Evolutionary conservation across 805 yeast genomes (phyloP).

Genomic region (Cyberlindnera galapagoensis): DNA sequence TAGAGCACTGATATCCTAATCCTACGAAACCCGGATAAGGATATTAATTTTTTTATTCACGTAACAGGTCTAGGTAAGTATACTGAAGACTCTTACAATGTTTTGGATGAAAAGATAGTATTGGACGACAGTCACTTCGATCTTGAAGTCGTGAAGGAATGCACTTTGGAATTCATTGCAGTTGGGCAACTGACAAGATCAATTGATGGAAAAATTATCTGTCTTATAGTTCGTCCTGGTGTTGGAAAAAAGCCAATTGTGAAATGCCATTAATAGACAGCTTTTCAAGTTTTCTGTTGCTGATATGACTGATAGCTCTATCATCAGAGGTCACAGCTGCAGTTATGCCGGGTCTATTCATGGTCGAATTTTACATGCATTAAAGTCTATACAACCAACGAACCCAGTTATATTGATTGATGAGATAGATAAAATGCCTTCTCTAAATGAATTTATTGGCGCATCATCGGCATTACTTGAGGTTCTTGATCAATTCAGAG

Average conservation of each 20-base stretch:
- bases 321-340: slow-evolving; percentile 97
- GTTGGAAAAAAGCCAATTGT: slow-evolving; percentile 99
- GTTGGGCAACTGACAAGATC: slow-evolving; percentile 88
- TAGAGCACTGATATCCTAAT: no score
- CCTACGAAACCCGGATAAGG: no score
- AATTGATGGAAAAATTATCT: slow-evolving; percentile 92
- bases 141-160: slow-evolving; percentile 81
- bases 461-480: slow-evolving; percentile 94
- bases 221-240: slow-evolving; percentile 98
- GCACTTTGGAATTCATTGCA: slow-evolving; percentile 92
- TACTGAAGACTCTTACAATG: slow-evolving; percentile 75
- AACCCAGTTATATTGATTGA: slow-evolving; percentile 93
- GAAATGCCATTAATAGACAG: slow-evolving; percentile 77
- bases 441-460: slow-evolving; percentile 66
- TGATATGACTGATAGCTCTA: slow-evolving; percentile 93
- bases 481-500: slow-evolving; percentile 82
- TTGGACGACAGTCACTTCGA: slow-evolving; percentile 87
- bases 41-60: no score
- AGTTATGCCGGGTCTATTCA: slow-evolving; percentile 98
- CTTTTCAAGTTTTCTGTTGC: slow-evolving; percentile 95
- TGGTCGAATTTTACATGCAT: slow-evolving; percentile 87
- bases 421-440: slow-evolving; percentile 90
- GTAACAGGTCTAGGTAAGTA: no score
- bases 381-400: slow-evolving; percentile 83
- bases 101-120: slow-evolving; percentile 58